Percentiles rank a stretch among this genome's conserved stretches.
phyloP scores from a whole-genome alignment of 2,329 filamentous ascomycete genomes.

The Aspergillus felis region DNA sequence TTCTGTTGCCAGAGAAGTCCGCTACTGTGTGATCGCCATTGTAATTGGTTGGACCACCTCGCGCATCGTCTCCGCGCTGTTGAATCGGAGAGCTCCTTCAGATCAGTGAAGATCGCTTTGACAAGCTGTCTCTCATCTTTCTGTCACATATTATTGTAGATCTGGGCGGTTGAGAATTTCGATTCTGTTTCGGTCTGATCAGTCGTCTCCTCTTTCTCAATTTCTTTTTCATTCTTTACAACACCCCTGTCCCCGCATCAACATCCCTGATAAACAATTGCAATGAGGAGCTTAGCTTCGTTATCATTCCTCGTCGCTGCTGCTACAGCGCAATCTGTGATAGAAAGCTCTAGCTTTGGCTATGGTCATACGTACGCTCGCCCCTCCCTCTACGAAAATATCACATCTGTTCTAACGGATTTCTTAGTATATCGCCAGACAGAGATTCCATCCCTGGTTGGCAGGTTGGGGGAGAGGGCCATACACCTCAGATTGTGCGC shows the following conservation, averaged over 20 bases:
- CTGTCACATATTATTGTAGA: constrained; percentile 1
- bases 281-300: constrained; percentile 41
- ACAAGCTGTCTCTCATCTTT: constrained; percentile 11
- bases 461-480: constrained; percentile 52
- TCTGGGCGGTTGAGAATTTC: not conserved
- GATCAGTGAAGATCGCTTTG: constrained; percentile 13
- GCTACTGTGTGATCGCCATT: constrained; percentile 48
- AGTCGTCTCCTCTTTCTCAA: not conserved
- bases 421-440: constrained; percentile 57
- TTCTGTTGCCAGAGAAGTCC: constrained; percentile 49
- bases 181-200: not conserved
- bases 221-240: not conserved
- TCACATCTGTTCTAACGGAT: constrained; percentile 5
- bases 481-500: constrained; percentile 51
- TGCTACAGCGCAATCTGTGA: constrained; percentile 61
- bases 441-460: constrained; percentile 53
- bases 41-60: constrained; percentile 46
- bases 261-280: constrained; percentile 18
- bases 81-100: constrained; percentile 20
- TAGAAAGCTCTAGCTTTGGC: constrained; percentile 75
- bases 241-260: not conserved
- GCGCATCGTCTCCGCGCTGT: constrained; percentile 33
- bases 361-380: constrained; percentile 59
- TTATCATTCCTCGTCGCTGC: constrained; percentile 46
- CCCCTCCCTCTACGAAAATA: not conserved